These are phyloP conservation scores for Panus rudis DNA, from an alignment of 768 basidiomycete genomes.

Conservation along the genomic window DNA sequence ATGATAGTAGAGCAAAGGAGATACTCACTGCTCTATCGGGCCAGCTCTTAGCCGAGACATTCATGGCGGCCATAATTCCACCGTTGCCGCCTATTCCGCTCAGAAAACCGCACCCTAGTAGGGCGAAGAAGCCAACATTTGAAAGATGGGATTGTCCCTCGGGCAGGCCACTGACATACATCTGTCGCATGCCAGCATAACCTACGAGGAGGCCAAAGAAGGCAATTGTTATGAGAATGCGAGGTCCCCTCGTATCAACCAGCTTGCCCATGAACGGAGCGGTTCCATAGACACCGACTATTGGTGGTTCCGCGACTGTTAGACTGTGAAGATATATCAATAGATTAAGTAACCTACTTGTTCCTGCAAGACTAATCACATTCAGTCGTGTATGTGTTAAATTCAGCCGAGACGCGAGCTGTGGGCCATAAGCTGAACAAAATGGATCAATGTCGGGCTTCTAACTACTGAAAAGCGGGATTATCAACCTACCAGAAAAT, in stretches of 20 bases:
- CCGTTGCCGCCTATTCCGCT: conserved; percentile 76
- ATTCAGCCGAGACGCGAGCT: conserved; percentile 65
- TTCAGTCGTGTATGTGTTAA: conserved; percentile 80
- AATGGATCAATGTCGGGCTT: neutral
- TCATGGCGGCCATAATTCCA: conserved; percentile 63
- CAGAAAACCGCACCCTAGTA: conserved; percentile 59
- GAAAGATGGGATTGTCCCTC: conserved; percentile 25
- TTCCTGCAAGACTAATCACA: conserved; percentile 68
- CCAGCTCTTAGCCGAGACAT: conserved; percentile 82
- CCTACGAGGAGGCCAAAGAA: conserved; percentile 59
- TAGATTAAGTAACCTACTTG: conserved; percentile 45
- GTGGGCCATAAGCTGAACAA: conserved; percentile 74
- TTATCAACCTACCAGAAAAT: conserved; percentile 24
- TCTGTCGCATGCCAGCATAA: conserved; percentile 65
- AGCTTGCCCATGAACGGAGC: conserved; percentile 78
- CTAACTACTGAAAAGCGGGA: no score
- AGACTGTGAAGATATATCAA: no score
- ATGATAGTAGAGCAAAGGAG: no score
- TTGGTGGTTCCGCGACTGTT: conserved; percentile 1
- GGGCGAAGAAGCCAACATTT: conserved; percentile 35
- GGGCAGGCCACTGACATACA: conserved; percentile 50
- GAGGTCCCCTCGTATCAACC: conserved; percentile 68
- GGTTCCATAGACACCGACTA: conserved; percentile 70
- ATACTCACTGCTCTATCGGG: conserved; percentile 60
- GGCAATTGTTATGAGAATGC: conserved; percentile 52